Percentiles rank a stretch among this genome's conserved stretches.
Evolutionary conservation across 306 rosid genomes (phyloP).

Genomic region (Malus sieversii): DNA sequence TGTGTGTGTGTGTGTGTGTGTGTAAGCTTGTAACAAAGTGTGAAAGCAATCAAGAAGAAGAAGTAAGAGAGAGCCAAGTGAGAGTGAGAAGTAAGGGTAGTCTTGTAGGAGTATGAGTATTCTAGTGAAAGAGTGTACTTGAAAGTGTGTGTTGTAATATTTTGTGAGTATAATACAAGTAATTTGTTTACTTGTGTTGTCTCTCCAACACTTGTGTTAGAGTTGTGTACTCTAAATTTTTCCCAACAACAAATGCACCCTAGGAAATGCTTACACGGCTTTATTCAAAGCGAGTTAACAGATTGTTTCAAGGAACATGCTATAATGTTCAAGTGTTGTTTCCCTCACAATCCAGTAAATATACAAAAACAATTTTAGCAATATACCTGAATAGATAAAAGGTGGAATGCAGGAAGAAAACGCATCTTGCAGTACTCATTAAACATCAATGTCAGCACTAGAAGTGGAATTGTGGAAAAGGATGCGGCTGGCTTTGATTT

Average conservation of each 20-base stretch:
- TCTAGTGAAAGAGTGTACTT: no score
- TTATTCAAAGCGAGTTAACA: background rate
- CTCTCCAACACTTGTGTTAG: no score
- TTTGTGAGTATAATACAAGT: no score
- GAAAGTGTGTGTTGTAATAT: no score
- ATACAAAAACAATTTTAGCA: background rate
- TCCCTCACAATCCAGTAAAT: background rate
- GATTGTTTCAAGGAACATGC: background rate
- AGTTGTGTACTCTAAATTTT: no score
- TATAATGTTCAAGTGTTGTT: background rate
- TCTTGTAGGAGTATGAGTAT: no score
- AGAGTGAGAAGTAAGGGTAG: no score
- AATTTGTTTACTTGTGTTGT: no score
- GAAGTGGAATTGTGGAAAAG: conserved; percentile 66
- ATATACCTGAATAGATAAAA: conserved; percentile 57
- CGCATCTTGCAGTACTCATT: conserved; percentile 88
- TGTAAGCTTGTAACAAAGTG: no score
- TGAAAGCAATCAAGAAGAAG: no score
- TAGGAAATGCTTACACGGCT: background rate
- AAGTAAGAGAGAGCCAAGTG: no score
- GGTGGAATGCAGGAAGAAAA: conserved; percentile 70
- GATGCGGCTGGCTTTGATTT: conserved; percentile 84
- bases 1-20: no score
- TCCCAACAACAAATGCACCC: background rate
- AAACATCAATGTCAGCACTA: conserved; percentile 59